These are phyloP conservation scores for Iris macrosiphon DNA, from an alignment of 106 monocot species.

Conservation along the genomic window DNA sequence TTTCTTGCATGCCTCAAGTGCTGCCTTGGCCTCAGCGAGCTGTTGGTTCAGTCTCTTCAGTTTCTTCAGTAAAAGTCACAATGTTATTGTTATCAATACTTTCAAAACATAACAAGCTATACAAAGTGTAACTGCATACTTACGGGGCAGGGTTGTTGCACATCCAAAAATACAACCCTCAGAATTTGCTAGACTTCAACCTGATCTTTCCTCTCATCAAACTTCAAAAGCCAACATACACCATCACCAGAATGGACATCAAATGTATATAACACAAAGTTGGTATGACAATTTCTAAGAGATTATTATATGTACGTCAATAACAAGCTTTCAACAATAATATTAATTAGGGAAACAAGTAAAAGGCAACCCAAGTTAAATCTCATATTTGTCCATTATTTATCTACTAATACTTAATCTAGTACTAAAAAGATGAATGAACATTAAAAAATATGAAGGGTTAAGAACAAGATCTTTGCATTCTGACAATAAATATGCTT, in stretches of 20 bases:
- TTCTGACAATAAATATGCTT: too few relatives aligned
- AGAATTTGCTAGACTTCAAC: constrained; percentile 70
- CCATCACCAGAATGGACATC: background rate
- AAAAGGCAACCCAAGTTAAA: too few relatives aligned
- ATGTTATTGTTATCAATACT: background rate
- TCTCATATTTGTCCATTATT: too few relatives aligned
- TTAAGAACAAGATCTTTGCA: too few relatives aligned
- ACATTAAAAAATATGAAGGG: too few relatives aligned
- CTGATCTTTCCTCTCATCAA: constrained; percentile 86
- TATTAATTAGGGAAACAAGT: too few relatives aligned
- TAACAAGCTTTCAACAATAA: too few relatives aligned
- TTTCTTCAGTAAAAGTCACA: constrained; percentile 33
- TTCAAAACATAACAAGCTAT: background rate
- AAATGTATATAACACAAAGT: too few relatives aligned
- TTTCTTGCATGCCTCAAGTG: constrained; percentile 64
- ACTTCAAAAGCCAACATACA: constrained; percentile 31
- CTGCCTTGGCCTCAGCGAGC: constrained; percentile 74
- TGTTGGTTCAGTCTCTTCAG: constrained; percentile 68
- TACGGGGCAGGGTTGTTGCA: constrained; percentile 39
- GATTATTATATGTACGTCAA: too few relatives aligned
- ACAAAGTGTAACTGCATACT: constrained; percentile 11
- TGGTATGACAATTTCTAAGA: background rate
- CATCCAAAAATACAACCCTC: constrained; percentile 69
- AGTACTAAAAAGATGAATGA: too few relatives aligned
- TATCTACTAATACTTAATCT: too few relatives aligned